These are phyloP conservation scores for Tolypocladium ovalisporum DNA, from an alignment of 2,329 filamentous ascomycete species.

Conservation along the genomic window DNA sequence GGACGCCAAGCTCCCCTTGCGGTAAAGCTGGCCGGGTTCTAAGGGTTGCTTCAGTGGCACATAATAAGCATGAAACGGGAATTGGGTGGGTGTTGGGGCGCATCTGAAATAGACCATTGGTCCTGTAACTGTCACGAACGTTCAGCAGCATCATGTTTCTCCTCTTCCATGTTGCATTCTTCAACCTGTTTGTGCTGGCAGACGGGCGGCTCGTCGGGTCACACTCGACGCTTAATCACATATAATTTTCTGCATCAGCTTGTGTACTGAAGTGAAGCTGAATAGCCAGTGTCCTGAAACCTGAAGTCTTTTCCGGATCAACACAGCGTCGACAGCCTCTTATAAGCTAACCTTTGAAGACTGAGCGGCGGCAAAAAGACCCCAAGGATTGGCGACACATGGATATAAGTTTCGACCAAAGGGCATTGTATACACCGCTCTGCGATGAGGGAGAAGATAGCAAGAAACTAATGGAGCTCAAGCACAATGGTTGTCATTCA, in stretches of 20 bases:
- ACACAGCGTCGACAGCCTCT: not conserved
- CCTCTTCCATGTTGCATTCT: not conserved
- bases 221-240: not conserved
- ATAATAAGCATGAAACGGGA: constrained; percentile 3
- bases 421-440: not conserved
- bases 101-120: constrained; percentile 6
- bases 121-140: constrained; percentile 1
- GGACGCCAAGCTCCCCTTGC: constrained; percentile 63
- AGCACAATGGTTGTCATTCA: not conserved
- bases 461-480: not conserved
- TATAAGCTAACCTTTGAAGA: not conserved
- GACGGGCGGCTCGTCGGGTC: not conserved
- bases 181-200: not conserved
- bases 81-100: constrained; percentile 9
- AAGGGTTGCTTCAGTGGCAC: constrained; percentile 9
- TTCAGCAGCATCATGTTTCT: not conserved
- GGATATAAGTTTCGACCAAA: not conserved
- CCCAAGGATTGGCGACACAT: not conserved
- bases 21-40: constrained; percentile 29
- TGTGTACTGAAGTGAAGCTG: not conserved
- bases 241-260: not conserved
- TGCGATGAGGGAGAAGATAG: not conserved
- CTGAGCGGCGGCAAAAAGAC: not conserved
- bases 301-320: no score
- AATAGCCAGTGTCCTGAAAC: no score